Percentiles rank a stretch among this genome's conserved stretches.
phyloP scores from a whole-genome alignment of 441 rosid genomes.

The Gossypium aridum region DNA sequence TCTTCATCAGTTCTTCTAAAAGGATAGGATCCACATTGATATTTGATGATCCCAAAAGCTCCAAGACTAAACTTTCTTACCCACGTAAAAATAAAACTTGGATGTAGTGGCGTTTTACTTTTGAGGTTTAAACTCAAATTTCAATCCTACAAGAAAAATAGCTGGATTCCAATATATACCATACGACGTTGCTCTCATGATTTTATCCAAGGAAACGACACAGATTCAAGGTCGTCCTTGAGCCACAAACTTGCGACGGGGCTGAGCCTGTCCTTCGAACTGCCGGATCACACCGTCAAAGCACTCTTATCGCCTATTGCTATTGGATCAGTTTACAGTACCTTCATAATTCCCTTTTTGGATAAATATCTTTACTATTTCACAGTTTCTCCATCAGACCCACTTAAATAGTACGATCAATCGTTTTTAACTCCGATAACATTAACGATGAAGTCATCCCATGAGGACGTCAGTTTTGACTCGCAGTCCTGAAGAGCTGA shows the following conservation, averaged over 20 bases:
- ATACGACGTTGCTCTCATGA: not conserved
- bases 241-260: not conserved
- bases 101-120: too few species aligned
- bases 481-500: not conserved
- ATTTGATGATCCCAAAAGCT: constrained; percentile 11
- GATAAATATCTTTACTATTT: too few species aligned
- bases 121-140: too few species aligned
- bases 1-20: constrained; percentile 1
- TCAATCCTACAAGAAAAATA: too few species aligned
- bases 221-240: not conserved
- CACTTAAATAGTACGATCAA: not conserved
- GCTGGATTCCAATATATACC: too few species aligned
- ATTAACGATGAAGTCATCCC: not conserved
- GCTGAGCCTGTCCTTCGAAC: constrained; percentile 13
- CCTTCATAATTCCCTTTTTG: not conserved
- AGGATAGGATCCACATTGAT: constrained; percentile 17
- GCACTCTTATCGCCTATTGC: not conserved
- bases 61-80: not conserved
- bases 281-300: constrained; percentile 25
- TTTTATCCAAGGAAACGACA: constrained; percentile 9
- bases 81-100: not conserved
- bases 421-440: constrained; percentile 14
- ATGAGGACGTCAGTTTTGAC: not conserved
- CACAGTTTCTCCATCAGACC: too few species aligned
- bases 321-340: too few species aligned